Conservation (phyloP, 495 filamentous ascomycete species). For the Trichoderma virens region DNA sequence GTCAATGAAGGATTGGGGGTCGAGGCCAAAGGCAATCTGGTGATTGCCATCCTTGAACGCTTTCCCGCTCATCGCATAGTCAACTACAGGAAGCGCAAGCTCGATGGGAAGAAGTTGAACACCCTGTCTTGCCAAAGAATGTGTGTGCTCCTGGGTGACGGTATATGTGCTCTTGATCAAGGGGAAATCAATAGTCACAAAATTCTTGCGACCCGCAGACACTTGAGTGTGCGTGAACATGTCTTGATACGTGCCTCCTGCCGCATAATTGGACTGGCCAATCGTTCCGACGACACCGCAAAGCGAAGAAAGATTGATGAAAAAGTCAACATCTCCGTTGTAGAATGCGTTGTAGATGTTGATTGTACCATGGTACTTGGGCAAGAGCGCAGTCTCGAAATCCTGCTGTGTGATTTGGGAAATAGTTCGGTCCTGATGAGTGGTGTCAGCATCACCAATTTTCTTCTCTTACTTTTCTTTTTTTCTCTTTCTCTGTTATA, state of each 20-base stretch:
- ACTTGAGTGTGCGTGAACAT: slow-evolving; percentile 28
- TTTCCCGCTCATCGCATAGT: slow-evolving; percentile 18
- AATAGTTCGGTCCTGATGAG: slow-evolving; percentile 42
- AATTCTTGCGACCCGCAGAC: slow-evolving; percentile 17
- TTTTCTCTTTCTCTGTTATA: not conserved
- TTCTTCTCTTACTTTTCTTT: too few relatives aligned
- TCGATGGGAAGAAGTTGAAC: not conserved
- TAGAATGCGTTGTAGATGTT: slow-evolving; percentile 37
- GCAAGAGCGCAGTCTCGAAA: slow-evolving; percentile 30
- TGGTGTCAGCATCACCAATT: slow-evolving; percentile 16
- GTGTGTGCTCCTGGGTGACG: slow-evolving; percentile 28
- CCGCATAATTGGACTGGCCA: slow-evolving; percentile 48
- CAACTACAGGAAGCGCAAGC: slow-evolving; percentile 26
- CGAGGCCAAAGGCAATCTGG: slow-evolving; percentile 26
- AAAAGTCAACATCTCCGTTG: slow-evolving; percentile 39
- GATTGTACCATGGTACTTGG: slow-evolving; percentile 42
- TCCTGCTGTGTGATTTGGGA: slow-evolving; percentile 38
- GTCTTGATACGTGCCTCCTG: slow-evolving; percentile 45
- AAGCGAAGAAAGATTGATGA: slow-evolving; percentile 46
- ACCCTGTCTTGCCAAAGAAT: slow-evolving; percentile 28
- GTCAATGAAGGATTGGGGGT: slow-evolving; percentile 25
- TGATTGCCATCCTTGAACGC: slow-evolving; percentile 13
- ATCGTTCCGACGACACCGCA: slow-evolving; percentile 37
- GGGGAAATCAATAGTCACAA: slow-evolving; percentile 40
- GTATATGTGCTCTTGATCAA: slow-evolving; percentile 33